phyloP scores from a whole-genome alignment of 208 protist genomes.

The Leishmania tarentolae region DNA sequence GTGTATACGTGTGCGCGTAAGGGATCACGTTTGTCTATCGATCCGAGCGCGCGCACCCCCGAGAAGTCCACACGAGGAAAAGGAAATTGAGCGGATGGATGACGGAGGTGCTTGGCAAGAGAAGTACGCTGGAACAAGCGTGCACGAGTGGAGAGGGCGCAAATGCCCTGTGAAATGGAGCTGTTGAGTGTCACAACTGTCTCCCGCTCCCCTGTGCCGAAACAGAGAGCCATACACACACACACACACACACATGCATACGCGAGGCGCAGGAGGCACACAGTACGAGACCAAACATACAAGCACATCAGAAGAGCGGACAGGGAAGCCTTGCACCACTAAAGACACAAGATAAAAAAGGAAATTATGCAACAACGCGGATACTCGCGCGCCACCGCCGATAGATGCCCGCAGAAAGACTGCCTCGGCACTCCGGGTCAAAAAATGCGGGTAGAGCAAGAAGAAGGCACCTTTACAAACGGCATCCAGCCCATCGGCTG shows the following conservation, averaged over 20 bases:
- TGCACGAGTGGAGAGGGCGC: neutral
- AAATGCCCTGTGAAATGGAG: neutral
- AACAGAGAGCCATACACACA: neutral
- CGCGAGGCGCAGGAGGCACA: neutral
- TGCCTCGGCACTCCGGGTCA: neutral
- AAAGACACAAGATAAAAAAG: neutral
- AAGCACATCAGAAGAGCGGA: neutral
- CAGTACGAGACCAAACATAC: neutral
- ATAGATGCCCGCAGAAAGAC: neutral
- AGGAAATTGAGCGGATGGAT: neutral
- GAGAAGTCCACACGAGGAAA: neutral
- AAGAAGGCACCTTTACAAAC: no score
- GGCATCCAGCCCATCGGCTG: neutral
- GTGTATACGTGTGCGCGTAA: neutral
- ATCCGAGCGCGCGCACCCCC: neutral
- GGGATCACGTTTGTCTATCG: neutral
- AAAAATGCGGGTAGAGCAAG: neutral
- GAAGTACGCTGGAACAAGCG: neutral
- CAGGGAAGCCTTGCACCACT: neutral
- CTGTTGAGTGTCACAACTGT: neutral
- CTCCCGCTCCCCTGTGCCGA: neutral
- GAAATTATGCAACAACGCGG: neutral
- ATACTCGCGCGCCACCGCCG: neutral
- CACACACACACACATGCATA: neutral
- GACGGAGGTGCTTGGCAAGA: neutral